Evolutionary conservation across 352 stramenopile species (phyloP).

Genomic region (Globisporangium carolinianum): DNA sequence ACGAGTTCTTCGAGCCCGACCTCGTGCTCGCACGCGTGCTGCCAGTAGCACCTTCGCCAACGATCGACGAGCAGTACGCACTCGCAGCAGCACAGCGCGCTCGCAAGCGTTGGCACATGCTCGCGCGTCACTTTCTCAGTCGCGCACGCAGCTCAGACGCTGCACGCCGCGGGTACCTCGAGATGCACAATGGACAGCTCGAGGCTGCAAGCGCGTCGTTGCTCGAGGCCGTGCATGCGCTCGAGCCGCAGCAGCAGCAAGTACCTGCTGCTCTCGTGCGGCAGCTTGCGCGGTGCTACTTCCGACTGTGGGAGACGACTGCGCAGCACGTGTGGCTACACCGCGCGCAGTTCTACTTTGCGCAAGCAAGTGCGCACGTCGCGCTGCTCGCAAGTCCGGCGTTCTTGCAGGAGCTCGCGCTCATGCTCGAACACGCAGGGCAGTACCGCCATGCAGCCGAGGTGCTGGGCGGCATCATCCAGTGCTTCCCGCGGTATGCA

Average conservation of each 20-base stretch:
- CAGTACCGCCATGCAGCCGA: slow-evolving; percentile 40
- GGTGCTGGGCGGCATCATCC: slow-evolving; percentile 46
- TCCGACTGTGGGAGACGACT: slow-evolving; percentile 24
- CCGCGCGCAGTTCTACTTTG: slow-evolving; percentile 42
- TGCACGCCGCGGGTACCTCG: slow-evolving; percentile 26
- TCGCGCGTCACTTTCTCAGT: slow-evolving; percentile 37
- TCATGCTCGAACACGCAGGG: slow-evolving; percentile 32
- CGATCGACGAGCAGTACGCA: slow-evolving; percentile 10
- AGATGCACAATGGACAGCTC: slow-evolving; percentile 40
- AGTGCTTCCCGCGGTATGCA: slow-evolving; percentile 50
- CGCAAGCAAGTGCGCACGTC: slow-evolving; percentile 36
- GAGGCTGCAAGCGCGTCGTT: slow-evolving; percentile 22
- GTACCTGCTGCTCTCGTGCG: slow-evolving; percentile 23
- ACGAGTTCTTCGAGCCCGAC: slow-evolving; percentile 67
- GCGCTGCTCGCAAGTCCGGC: slow-evolving; percentile 36
- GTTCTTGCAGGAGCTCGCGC: slow-evolving; percentile 58
- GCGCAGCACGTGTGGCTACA: slow-evolving; percentile 26
- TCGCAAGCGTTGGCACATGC: slow-evolving; percentile 34
- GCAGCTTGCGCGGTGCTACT: slow-evolving; percentile 37
- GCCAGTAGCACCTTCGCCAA: background rate
- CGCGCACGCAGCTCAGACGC: slow-evolving; percentile 26
- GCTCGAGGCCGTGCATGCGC: slow-evolving; percentile 20
- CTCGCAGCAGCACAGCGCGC: slow-evolving; percentile 14
- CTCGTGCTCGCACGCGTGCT: slow-evolving; percentile 20
- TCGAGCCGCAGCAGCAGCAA: slow-evolving; percentile 13